These are phyloP conservation scores for Pseudozyma sp. DNA, from an alignment of 1,284 basidiomycete species.

Conservation along the genomic window DNA sequence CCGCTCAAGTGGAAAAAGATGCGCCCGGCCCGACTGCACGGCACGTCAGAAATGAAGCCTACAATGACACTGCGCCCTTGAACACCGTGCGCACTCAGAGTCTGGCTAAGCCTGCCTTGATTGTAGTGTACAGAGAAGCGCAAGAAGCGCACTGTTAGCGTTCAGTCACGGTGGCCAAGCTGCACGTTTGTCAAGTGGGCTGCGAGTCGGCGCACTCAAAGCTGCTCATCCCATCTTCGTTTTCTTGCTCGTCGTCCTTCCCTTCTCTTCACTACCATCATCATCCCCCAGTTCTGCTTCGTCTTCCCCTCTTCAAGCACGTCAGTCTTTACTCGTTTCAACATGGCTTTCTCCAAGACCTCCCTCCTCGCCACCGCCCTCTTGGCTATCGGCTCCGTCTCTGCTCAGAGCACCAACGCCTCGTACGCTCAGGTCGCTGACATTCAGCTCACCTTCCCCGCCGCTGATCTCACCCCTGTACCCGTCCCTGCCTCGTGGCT, in stretches of 20 bases:
- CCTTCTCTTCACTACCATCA: conserved; percentile 11
- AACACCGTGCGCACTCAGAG: no score
- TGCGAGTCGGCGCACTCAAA: no score
- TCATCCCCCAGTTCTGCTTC: neutral
- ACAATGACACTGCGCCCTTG: no score
- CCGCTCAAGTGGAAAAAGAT: no score
- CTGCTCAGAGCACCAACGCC: conserved; percentile 43
- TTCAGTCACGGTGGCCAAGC: no score
- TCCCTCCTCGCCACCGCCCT: conserved; percentile 38
- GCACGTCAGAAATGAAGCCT: no score
- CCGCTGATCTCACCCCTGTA: conserved; percentile 38
- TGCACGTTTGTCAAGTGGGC: no score
- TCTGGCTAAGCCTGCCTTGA: no score
- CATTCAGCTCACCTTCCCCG: conserved; percentile 53
- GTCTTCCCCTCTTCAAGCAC: neutral
- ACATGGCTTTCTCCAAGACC: conserved; percentile 44
- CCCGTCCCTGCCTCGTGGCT: conserved; percentile 42
- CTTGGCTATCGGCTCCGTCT: conserved; percentile 40
- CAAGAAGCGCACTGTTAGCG: no score
- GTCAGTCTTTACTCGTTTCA: conserved; percentile 14
- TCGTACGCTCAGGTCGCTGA: conserved; percentile 45
- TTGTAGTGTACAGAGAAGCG: no score
- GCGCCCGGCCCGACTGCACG: no score
- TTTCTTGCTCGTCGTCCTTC: neutral
- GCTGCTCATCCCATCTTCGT: neutral